Evolutionary conservation across 306 rosid genomes (phyloP).

Genomic region (Begonia fuchsioides): DNA sequence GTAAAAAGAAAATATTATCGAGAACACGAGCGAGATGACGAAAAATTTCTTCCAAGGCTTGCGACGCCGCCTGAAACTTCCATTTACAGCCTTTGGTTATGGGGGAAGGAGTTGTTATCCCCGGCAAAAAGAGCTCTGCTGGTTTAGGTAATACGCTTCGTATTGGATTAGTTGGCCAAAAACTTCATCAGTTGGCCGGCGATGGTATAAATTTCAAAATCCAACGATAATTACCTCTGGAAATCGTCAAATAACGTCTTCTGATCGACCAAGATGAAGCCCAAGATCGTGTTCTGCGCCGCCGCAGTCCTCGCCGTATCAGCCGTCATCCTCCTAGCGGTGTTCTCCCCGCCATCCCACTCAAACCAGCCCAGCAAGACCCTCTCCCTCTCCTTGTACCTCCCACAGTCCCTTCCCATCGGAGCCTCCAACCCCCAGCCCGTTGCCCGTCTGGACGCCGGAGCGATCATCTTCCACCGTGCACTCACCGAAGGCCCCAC

Average conservation of each 20-base stretch:
- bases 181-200: neutral
- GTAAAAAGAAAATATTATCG: no score
- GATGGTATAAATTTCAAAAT: no score
- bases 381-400: slow-evolving; percentile 57
- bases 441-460: slow-evolving; percentile 8
- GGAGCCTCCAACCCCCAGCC: slow-evolving; percentile 16
- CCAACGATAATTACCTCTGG: no score
- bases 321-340: slow-evolving; percentile 50
- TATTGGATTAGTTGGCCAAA: slow-evolving; percentile 24
- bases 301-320: slow-evolving; percentile 42
- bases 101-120: neutral
- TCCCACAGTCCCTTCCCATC: slow-evolving; percentile 38
- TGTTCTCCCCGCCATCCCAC: slow-evolving; percentile 44
- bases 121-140: neutral
- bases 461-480: slow-evolving; percentile 46
- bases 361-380: slow-evolving; percentile 15
- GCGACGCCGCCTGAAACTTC: no score
- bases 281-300: slow-evolving; percentile 37
- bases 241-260: no score
- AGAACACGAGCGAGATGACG: no score
- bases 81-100: neutral
- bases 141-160: slow-evolving; percentile 12
- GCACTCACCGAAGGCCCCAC: slow-evolving; percentile 59
- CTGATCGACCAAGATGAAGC: slow-evolving; percentile 13
- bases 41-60: no score